phyloP scores from a whole-genome alignment of 371 early-diverging fungal species.

The Circinella umbellata region DNA sequence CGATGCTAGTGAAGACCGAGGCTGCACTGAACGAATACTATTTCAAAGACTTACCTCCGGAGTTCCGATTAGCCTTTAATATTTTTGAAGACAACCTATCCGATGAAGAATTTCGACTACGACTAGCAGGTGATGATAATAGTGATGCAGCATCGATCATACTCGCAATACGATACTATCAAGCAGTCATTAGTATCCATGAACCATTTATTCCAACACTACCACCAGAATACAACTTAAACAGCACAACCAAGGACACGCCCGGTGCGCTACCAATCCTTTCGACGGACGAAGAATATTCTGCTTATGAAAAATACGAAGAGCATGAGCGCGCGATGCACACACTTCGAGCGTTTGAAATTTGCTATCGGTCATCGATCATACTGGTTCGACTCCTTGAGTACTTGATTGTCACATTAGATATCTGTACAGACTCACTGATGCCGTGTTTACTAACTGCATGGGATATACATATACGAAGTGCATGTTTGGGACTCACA shows the following conservation, averaged over 20 bases:
- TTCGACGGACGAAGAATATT: constrained; percentile 8
- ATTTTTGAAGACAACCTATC: constrained; percentile 36
- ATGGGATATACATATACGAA: constrained; percentile 43
- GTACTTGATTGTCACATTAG: constrained; percentile 25
- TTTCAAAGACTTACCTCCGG: constrained; percentile 22
- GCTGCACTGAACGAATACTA: constrained; percentile 27
- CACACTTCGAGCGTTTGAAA: constrained; percentile 33
- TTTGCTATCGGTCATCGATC: constrained; percentile 33
- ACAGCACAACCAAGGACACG: background rate
- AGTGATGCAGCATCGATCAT: constrained; percentile 27
- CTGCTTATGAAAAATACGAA: background rate
- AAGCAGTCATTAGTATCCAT: constrained; percentile 30
- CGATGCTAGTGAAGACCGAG: constrained; percentile 31
- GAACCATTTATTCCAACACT: constrained; percentile 40
- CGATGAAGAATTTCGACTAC: constrained; percentile 31
- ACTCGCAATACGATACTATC: constrained; percentile 30
- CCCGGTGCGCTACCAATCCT: background rate
- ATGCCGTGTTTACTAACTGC: constrained; percentile 33
- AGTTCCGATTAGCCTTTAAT: constrained; percentile 23
- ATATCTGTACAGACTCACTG: constrained; percentile 27
- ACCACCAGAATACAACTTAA: constrained; percentile 9
- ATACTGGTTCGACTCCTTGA: constrained; percentile 38
- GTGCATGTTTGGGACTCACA: constrained; percentile 37
- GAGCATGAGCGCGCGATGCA: constrained; percentile 18
- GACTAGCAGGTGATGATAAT: constrained; percentile 24